Evolutionary conservation across 108 stramenopile genomes (phyloP).

Genomic region (Nannochloropsis gaditana): DNA sequence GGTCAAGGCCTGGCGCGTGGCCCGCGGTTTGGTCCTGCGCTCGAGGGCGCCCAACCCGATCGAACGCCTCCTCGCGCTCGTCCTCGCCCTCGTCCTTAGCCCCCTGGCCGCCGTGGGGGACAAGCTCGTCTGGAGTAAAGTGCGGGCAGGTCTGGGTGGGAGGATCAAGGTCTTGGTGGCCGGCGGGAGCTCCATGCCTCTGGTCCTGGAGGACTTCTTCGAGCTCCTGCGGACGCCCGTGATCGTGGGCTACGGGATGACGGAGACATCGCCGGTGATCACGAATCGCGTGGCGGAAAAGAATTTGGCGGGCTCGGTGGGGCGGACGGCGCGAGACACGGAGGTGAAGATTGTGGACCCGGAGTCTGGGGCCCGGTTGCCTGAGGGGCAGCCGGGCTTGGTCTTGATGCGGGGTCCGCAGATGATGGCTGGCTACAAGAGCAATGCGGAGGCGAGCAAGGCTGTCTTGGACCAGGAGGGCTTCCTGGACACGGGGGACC

Average conservation of each 20-base stretch:
- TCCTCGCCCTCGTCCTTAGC: constrained; percentile 56
- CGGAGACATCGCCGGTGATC: constrained; percentile 73
- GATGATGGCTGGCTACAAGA: constrained; percentile 83
- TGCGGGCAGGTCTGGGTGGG: constrained; percentile 82
- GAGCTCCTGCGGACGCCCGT: constrained; percentile 43
- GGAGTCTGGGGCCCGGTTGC: constrained; percentile 34
- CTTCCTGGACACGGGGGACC: constrained; percentile 84
- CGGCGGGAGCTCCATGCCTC: constrained; percentile 80
- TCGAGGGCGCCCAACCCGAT: constrained; percentile 54
- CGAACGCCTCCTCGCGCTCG: constrained; percentile 54
- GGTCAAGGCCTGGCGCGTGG: constrained; percentile 59
- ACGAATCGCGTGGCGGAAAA: constrained; percentile 61
- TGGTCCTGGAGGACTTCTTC: constrained; percentile 60
- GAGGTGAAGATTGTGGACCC: constrained; percentile 69
- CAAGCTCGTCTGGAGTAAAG: constrained; percentile 83
- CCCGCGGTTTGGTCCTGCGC: constrained; percentile 67
- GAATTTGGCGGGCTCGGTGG: constrained; percentile 75
- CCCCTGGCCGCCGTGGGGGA: constrained; percentile 74
- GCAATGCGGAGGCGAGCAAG: constrained; percentile 69
- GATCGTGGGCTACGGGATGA: constrained; percentile 81
- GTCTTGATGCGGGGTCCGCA: constrained; percentile 73
- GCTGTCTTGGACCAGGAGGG: constrained; percentile 69
- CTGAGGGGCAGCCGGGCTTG: constrained; percentile 38
- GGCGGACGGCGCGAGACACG: constrained; percentile 65
- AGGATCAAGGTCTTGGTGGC: constrained; percentile 68